Evolutionary conservation across 2,329 filamentous ascomycete genomes (phyloP).

Genomic region (Diaporthe sp.): DNA sequence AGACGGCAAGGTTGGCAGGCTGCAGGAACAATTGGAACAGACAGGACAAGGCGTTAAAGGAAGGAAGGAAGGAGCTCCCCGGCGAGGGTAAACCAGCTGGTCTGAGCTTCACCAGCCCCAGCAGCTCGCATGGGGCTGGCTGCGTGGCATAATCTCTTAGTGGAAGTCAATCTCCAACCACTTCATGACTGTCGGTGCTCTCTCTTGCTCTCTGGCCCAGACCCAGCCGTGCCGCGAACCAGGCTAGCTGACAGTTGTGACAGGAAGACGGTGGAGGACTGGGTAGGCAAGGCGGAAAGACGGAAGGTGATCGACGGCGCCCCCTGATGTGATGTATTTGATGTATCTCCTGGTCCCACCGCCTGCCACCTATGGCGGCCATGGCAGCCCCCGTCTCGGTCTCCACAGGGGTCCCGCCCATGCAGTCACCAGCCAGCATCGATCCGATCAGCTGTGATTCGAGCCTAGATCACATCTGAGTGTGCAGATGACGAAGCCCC

Average conservation of each 20-base stretch:
- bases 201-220: not conserved
- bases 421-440: constrained; percentile 38
- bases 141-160: constrained; percentile 37
- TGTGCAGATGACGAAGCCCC: constrained; percentile 35
- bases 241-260: not conserved
- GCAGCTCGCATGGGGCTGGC: constrained; percentile 33
- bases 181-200: not conserved
- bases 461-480: constrained; percentile 29
- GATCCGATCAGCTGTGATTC: constrained; percentile 31
- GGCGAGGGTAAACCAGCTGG: not conserved
- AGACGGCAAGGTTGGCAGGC: constrained; percentile 6
- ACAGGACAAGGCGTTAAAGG: constrained; percentile 5
- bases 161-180: constrained; percentile 29
- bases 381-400: constrained; percentile 15
- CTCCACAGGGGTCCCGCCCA: constrained; percentile 33
- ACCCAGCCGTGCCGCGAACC: constrained; percentile 2
- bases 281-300: not conserved
- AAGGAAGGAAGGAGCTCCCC: not conserved
- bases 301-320: constrained; percentile 26
- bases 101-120: constrained; percentile 26
- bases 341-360: constrained; percentile 37
- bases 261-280: not conserved
- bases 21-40: constrained; percentile 15
- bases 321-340: not conserved
- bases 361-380: not conserved